phyloP scores from a whole-genome alignment of 1,284 basidiomycete genomes.

The Moniliella sp. region DNA sequence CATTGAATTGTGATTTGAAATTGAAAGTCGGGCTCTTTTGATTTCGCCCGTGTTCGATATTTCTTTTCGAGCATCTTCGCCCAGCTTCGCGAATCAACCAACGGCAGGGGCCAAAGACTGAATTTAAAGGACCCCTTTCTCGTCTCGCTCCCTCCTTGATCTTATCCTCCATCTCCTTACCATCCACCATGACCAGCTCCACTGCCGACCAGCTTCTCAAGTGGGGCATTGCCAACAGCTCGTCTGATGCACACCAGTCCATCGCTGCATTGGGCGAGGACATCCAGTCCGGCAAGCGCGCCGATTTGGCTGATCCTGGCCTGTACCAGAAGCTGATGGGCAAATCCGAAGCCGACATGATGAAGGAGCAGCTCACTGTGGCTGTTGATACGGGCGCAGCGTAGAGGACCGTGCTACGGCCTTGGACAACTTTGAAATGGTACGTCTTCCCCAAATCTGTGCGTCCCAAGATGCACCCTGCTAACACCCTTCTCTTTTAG shows the following conservation, averaged over 20 bases:
- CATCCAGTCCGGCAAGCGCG: constrained; percentile 15
- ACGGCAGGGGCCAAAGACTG: no score
- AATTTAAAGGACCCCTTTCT: no score
- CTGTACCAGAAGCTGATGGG: constrained; percentile 21
- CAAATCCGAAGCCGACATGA: constrained; percentile 31
- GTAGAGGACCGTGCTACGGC: constrained; percentile 44
- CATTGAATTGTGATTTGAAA: no score
- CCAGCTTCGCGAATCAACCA: no score
- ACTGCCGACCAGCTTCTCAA: constrained; percentile 26
- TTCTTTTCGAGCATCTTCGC: no score
- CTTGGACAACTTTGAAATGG: constrained; percentile 87
- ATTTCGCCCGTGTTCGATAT: no score
- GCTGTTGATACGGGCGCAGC: constrained; percentile 11
- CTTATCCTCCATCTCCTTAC: no score
- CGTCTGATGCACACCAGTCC: constrained; percentile 3
- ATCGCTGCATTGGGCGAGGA: constrained; percentile 17
- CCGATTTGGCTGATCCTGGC: constrained; percentile 20
- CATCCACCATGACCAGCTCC: constrained; percentile 16
- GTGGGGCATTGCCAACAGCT: constrained; percentile 6
- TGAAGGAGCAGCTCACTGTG: constrained; percentile 24
- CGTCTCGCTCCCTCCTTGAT: no score
- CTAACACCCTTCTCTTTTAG: no score
- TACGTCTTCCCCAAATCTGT: no score
- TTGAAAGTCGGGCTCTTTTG: no score
- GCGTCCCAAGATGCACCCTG: no score